A percentile compares a stretch with the other conserved stretches of the same genome.
Evolutionary conservation across 805 yeast genomes (phyloP).

Genomic region (Candida odintsovae): DNA sequence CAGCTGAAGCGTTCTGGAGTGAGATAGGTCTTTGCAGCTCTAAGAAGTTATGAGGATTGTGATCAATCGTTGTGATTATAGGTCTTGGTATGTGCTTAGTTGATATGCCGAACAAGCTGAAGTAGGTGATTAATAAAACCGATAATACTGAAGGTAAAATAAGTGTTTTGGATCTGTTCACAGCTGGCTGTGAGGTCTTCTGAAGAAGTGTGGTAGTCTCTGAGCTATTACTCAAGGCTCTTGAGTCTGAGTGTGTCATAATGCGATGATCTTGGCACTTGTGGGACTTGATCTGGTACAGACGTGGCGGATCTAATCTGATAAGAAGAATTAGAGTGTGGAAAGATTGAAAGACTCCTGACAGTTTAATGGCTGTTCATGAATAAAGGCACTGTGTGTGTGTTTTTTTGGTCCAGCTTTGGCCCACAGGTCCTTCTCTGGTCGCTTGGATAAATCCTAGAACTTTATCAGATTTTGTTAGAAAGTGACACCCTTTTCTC

Average conservation of each 20-base stretch:
- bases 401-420: too few relatives aligned
- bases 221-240: neutral
- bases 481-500: too few relatives aligned
- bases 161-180: too few relatives aligned
- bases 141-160: neutral
- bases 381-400: too few relatives aligned
- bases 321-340: too few relatives aligned
- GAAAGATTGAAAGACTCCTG: too few relatives aligned
- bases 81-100: neutral
- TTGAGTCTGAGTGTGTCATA: neutral
- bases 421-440: too few relatives aligned
- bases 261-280: neutral
- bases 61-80: neutral
- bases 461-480: too few relatives aligned
- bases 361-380: too few relatives aligned
- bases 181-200: neutral
- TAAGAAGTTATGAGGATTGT: neutral
- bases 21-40: slow-evolving; percentile 25
- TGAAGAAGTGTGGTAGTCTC: neutral
- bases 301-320: too few relatives aligned
- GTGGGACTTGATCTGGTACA: neutral
- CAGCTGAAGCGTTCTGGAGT: slow-evolving; percentile 43
- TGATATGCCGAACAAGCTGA: neutral
- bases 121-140: too few relatives aligned
- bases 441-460: too few relatives aligned